These are phyloP conservation scores for Chaetoceros tenuissimus DNA, from an alignment of 108 stramenopile species.

Conservation along the genomic window DNA sequence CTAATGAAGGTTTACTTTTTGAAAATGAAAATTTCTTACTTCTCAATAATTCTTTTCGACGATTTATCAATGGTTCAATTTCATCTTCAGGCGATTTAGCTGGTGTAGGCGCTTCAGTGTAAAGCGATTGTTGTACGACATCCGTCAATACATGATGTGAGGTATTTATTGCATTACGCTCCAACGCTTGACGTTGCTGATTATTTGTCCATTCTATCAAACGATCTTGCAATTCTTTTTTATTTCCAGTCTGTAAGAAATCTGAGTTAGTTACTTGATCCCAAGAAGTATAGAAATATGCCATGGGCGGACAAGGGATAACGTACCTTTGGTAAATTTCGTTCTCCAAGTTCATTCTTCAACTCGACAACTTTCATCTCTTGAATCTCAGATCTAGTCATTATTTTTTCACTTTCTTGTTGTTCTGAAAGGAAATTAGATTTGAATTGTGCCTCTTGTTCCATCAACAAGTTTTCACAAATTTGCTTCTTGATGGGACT, in stretches of 20 bases:
- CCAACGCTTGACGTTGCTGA: constrained; percentile 29
- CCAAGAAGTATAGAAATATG: neutral
- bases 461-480: neutral
- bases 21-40: neutral
- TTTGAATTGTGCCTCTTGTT: neutral
- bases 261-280: neutral
- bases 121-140: neutral
- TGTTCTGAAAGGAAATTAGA: neutral
- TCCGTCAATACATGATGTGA: neutral
- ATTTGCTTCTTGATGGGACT: neutral
- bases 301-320: neutral
- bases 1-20: constrained; percentile 7
- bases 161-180: neutral
- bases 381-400: constrained; percentile 36
- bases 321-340: constrained; percentile 40
- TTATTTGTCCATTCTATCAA: constrained; percentile 44
- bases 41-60: neutral
- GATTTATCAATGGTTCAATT: neutral
- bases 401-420: neutral
- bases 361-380: constrained; percentile 39
- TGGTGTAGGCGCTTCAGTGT: constrained; percentile 8
- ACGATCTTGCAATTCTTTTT: constrained; percentile 43
- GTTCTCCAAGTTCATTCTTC: constrained; percentile 32
- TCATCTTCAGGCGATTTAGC: constrained; percentile 13
- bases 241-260: constrained; percentile 30